Evolutionary conservation across 139 green algal species (phyloP).

Genomic region (Chlamydomonas eustigma): DNA sequence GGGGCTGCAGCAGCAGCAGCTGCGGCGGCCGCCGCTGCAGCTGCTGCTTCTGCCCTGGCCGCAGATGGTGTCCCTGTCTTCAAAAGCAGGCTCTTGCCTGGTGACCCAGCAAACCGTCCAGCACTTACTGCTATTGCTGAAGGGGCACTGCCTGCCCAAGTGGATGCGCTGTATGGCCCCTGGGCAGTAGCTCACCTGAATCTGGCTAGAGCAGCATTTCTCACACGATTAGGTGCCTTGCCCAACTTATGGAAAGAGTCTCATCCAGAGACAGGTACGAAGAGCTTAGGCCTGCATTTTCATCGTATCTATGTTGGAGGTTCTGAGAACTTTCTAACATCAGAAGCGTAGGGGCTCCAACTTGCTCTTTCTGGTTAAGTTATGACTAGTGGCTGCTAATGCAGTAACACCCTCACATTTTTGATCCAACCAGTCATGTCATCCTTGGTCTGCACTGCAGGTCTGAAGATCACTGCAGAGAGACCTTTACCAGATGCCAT

Average conservation of each 20-base stretch:
- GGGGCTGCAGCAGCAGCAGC: background rate
- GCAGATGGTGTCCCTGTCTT: background rate
- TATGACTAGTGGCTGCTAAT: too few species aligned
- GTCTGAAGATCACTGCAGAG: background rate
- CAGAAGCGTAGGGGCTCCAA: too few species aligned
- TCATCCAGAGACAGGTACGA: slow-evolving; percentile 14
- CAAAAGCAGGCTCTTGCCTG: slow-evolving; percentile 14
- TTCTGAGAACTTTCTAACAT: too few species aligned
- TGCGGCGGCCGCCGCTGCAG: too few species aligned
- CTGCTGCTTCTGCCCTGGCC: background rate
- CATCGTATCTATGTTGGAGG: too few species aligned
- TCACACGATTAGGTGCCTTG: slow-evolving; percentile 19
- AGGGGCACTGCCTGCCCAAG: slow-evolving; percentile 16
- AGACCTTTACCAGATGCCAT: slow-evolving; percentile 23
- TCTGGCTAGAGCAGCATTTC: slow-evolving; percentile 18
- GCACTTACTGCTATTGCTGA: slow-evolving; percentile 9
- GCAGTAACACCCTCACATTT: too few species aligned
- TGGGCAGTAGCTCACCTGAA: slow-evolving; percentile 37
- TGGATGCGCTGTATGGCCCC: slow-evolving; percentile 38
- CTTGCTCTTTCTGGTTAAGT: too few species aligned
- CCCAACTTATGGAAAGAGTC: slow-evolving; percentile 35
- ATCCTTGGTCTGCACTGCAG: too few species aligned
- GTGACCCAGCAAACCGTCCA: slow-evolving; percentile 24
- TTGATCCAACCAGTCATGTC: too few species aligned
- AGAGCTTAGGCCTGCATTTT: too few species aligned